Evolutionary conservation across 148 eudicot genomes (phyloP), one percentile per base, ranked within the genome.

Genomic region (Amaranthus cruentus): DNA sequence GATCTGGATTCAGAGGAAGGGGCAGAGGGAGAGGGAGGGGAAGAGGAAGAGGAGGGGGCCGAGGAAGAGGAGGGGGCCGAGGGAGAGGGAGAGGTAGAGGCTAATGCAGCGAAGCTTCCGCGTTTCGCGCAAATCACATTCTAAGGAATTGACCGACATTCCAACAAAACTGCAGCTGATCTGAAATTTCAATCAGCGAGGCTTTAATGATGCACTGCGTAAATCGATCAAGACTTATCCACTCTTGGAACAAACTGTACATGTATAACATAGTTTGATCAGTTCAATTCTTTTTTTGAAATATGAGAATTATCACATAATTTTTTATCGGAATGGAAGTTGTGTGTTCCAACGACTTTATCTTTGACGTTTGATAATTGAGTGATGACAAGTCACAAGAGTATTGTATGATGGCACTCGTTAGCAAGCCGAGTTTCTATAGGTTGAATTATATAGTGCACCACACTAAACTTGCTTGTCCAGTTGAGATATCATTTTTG

Each of bases 21-120:
- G 91, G 90, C 21, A 78, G 92, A 69, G 87, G 90, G 8, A 78
- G 90, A 67, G 84, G 89, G 7, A 84, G 88, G 9, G 67, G 87
- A 38, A 74, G 89, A 42, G 71, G 88, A 48, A 60, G 79, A 11
- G 38, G 85, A 6, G 77, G 86, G n/a, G 43, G 91, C 11, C 79
- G 85, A 8, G 59, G 88, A 5, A 80, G 87, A 5, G 52, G 85
- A 69, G 77, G 18, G 18, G 18, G 18, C 18, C 18, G 88, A 63
- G 61, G 83, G 5, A 66, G 84, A 55, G 71, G 89, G 7, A 79
- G 89, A 65, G 84, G 85, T 7, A 62, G 85, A 81, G 81, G 79
- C 18, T 60, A 77, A 80, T 73, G 42, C 62, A 46, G 72, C 4
- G 47, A 70, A 66, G 44, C 11, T 28, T 54, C 6, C 9, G 0